These are phyloP conservation scores for Trichoderma erinaceum DNA, from an alignment of 495 filamentous ascomycete genomes.

Conservation along the genomic window DNA sequence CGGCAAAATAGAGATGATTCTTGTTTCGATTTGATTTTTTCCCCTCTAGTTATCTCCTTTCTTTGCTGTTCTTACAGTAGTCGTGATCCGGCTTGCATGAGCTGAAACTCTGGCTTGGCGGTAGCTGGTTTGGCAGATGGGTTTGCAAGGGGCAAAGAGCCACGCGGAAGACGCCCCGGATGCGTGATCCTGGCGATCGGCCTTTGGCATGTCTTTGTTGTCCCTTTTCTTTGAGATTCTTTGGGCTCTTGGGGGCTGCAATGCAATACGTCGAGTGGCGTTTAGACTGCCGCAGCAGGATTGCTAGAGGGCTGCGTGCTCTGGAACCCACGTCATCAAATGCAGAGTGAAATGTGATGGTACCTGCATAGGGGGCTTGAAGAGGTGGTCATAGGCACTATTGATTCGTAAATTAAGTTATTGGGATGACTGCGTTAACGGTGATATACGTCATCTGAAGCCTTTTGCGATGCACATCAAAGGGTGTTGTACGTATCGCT, in stretches of 20 bases:
- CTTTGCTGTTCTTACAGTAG: not conserved
- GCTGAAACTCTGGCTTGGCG: slow-evolving; percentile 1
- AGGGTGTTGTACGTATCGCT: too few species aligned
- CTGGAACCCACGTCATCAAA: not conserved
- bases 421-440: not conserved
- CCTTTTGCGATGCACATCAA: too few species aligned
- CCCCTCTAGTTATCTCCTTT: not conserved
- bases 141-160: not conserved
- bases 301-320: not conserved
- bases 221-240: not conserved
- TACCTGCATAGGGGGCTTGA: too few species aligned
- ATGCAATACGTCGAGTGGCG: not conserved
- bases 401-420: not conserved
- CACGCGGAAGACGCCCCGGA: not conserved
- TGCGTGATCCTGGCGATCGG: not conserved
- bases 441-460: too few species aligned
- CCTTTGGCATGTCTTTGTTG: not conserved
- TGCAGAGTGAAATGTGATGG: too few species aligned
- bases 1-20: not conserved
- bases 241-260: not conserved
- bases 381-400: not conserved
- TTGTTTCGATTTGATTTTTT: not conserved
- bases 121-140: slow-evolving; percentile 6
- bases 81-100: not conserved
- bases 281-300: not conserved